Base-by-base conservation (phyloP, 2,329 filamentous ascomycete species). In the Epichloe festucae region DNA sequence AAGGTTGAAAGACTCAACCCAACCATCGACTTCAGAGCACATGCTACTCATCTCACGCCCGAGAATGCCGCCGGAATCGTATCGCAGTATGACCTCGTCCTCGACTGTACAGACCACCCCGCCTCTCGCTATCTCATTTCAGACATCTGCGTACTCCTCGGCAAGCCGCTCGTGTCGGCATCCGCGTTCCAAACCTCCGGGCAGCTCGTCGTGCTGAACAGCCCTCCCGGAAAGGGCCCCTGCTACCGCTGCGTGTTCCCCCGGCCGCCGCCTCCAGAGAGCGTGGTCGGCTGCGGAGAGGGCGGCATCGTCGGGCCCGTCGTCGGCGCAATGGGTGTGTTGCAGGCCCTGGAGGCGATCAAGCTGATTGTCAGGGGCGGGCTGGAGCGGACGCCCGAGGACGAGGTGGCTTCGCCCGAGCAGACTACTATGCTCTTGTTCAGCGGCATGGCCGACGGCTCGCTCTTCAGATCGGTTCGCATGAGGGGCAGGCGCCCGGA, bases 211-310 rank as follows among this genome's bases (percentile, higher is more conserved):
- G 79, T 95, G 0, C 76, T 97, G 49, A 96, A 97, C 67, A 82
- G 84, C 53, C 90, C 90, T 2, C 79, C 88, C 1, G 84, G 85
- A 0, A 52, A 54, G 6, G 87, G 89, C 0, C 90, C 91, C 0
- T 98, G 93, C 67, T 98, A 98, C 67, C 78, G 93, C 42, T 98
- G 93, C 63, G 79, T 97, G 12, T 98, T 95, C 59, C 90, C 89
- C 0, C 84, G 78, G 39, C 90, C 93, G 0, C 90, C 93, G 0
- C 89, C 91, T 0, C 79, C 87, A 0, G 86, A 87, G 42, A 89
- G 81, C 52, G 84, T 96, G 1, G 75, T 88, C 1, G 89, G 84
- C 54, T 98, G 93, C 62, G 89, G 90, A 41, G 93, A 98, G 64
- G 91, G 90, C 10, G 93, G 93, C 0, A 89, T 98, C 8, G 62